A percentile compares a stretch with the other conserved stretches of the same genome.
Evolutionary conservation across 495 filamentous ascomycete species (phyloP).

Genomic region (Lentithecium fluviatile): DNA sequence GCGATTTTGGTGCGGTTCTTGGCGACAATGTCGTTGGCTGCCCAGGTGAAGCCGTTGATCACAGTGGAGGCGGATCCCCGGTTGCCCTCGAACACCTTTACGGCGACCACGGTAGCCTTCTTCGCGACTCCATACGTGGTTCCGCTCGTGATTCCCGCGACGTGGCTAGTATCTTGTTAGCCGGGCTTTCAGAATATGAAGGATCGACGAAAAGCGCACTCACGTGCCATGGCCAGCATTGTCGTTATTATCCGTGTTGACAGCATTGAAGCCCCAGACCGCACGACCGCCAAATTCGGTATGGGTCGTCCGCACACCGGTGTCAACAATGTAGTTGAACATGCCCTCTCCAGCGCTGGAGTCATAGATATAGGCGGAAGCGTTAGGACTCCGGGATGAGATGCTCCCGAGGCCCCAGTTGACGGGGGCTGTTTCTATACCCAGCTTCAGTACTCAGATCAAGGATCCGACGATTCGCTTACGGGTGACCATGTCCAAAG

Average conservation of each 20-base stretch:
- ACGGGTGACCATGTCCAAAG: slow-evolving; percentile 59
- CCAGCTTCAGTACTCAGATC: too few relatives aligned
- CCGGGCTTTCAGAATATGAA: background rate
- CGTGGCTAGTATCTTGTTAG: slow-evolving; percentile 58
- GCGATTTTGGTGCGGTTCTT: slow-evolving; percentile 94
- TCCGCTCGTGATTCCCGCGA: slow-evolving; percentile 92
- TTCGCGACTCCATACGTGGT: slow-evolving; percentile 98
- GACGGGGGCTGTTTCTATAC: slow-evolving; percentile 73
- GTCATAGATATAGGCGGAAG: slow-evolving; percentile 94
- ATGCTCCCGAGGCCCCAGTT: slow-evolving; percentile 90
- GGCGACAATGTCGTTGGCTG: slow-evolving; percentile 74
- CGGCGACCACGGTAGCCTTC: slow-evolving; percentile 90
- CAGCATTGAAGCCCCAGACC: slow-evolving; percentile 64
- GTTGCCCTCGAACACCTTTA: slow-evolving; percentile 72
- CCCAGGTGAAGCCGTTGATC: slow-evolving; percentile 94
- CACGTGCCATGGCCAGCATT: slow-evolving; percentile 87
- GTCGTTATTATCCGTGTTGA: slow-evolving; percentile 76
- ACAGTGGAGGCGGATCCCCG: slow-evolving; percentile 91
- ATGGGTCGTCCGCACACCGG: slow-evolving; percentile 86
- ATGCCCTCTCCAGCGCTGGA: slow-evolving; percentile 89
- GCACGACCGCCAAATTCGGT: slow-evolving; percentile 95
- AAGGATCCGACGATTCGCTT: background rate
- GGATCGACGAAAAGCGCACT: background rate
- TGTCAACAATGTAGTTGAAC: slow-evolving; percentile 97
- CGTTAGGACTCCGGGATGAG: slow-evolving; percentile 80